Percentiles rank a stretch among this genome's conserved stretches.
Conservation (phyloP, 352 stramenopile genomes). For the Bremia lactucae region DNA sequence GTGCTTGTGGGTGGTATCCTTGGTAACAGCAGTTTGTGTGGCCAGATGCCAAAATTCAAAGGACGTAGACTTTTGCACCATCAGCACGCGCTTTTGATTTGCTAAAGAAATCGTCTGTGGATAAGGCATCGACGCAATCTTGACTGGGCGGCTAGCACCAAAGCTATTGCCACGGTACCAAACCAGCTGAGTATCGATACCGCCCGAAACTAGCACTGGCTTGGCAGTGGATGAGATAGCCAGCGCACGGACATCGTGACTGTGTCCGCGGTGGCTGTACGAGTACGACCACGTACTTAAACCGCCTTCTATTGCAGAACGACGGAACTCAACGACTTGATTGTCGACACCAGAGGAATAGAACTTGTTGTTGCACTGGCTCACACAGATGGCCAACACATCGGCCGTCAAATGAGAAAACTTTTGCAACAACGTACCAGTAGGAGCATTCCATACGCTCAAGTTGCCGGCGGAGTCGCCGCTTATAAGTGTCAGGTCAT, state of each 20-base stretch:
- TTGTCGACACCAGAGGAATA: constrained; percentile 91
- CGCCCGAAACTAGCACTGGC: constrained; percentile 79
- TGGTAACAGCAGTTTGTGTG: constrained; percentile 14
- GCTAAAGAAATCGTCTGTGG: constrained; percentile 53
- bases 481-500: constrained; percentile 87
- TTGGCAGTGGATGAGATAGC: constrained; percentile 47
- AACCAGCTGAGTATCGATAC: constrained; percentile 91
- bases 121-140: constrained; percentile 85
- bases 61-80: constrained; percentile 62
- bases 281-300: constrained; percentile 62
- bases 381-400: constrained; percentile 82
- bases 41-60: constrained; percentile 69
- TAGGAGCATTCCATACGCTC: constrained; percentile 89
- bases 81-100: constrained; percentile 53
- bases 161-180: constrained; percentile 84
- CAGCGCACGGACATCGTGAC: constrained; percentile 84
- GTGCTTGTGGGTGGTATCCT: constrained; percentile 33
- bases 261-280: constrained; percentile 85
- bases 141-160: constrained; percentile 69
- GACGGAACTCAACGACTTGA: constrained; percentile 81
- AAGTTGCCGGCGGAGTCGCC: constrained; percentile 89
- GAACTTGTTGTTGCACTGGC: constrained; percentile 76
- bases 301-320: constrained; percentile 24
- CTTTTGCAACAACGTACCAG: constrained; percentile 86
- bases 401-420: constrained; percentile 88